A percentile compares a stretch with the other conserved stretches of the same genome.
Evolutionary conservation across 2,329 filamentous ascomycete species (phyloP).

Genomic region (Phialophora verrucosa): DNA sequence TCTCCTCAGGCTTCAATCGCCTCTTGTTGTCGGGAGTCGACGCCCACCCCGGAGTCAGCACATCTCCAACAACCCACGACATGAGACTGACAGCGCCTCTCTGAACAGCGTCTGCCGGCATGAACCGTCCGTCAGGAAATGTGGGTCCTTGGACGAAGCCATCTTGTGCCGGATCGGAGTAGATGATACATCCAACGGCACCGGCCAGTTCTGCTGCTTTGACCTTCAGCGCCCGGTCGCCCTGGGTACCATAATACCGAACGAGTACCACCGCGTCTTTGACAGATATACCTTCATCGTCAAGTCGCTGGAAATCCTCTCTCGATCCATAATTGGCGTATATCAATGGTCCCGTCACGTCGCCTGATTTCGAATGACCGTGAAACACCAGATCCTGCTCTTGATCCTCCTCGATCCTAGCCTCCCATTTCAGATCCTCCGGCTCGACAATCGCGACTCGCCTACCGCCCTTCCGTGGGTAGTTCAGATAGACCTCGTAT

Average conservation of each 20-base stretch:
- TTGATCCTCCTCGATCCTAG: conserved; percentile 79
- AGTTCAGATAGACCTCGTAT: conserved; percentile 91
- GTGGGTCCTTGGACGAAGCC: conserved; percentile 75
- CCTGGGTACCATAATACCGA: conserved; percentile 75
- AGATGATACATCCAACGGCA: conserved; percentile 85
- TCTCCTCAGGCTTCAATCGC: conserved; percentile 72
- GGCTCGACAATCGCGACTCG: conserved; percentile 78
- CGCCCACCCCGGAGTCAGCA: conserved; percentile 87
- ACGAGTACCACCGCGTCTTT: conserved; percentile 84
- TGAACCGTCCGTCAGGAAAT: conserved; percentile 77
- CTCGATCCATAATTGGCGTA: conserved; percentile 91
- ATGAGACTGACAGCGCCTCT: conserved; percentile 79
- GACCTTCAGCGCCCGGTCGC: conserved; percentile 78
- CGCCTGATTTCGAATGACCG: conserved; percentile 83
- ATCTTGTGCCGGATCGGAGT: conserved; percentile 86
- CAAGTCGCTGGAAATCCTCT: conserved; percentile 77
- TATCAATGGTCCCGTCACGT: conserved; percentile 82
- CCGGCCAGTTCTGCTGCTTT: conserved; percentile 88
- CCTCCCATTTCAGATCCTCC: conserved; percentile 74
- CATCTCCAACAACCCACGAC: conserved; percentile 85
- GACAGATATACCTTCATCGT: conserved; percentile 73
- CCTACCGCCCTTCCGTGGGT: conserved; percentile 77
- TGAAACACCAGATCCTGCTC: conserved; percentile 82
- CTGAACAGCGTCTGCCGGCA: conserved; percentile 82
- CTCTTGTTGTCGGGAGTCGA: conserved; percentile 57